A percentile compares a stretch with the other conserved stretches of the same genome.
Conservation (phyloP, 495 filamentous ascomycete species). For the Aspergillus heteromorphus region DNA sequence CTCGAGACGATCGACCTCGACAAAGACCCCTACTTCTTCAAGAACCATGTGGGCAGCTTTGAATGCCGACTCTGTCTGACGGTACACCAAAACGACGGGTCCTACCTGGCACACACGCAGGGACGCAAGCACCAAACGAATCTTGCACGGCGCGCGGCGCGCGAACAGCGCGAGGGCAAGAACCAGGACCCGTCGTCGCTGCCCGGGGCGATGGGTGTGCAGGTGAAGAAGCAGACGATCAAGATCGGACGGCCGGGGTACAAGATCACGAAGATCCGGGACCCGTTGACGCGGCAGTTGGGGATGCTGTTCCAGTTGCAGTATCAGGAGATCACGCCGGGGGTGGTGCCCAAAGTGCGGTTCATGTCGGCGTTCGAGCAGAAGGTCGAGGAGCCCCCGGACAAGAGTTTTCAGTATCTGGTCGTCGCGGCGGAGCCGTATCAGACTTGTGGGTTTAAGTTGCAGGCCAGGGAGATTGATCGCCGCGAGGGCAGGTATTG, state of each 20-base stretch:
- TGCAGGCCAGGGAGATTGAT: conserved; percentile 93
- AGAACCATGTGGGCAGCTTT: conserved; percentile 97
- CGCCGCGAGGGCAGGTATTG: conserved; percentile 80
- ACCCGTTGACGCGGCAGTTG: conserved; percentile 83
- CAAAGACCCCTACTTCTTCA: conserved; percentile 99
- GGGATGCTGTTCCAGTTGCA: conserved; percentile 92
- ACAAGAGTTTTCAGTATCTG: conserved; percentile 90
- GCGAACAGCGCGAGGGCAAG: conserved; percentile 83
- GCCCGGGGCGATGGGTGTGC: conserved; percentile 72
- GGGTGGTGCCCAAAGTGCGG: conserved; percentile 72
- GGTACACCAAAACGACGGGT: conserved; percentile 99
- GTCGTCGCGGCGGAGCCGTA: conserved; percentile 96
- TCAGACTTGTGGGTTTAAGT: conserved; percentile 93
- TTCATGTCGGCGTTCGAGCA: conserved; percentile 99
- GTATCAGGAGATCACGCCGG: conserved; percentile 83
- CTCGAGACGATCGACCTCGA: conserved; percentile 98
- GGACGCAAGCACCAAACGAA: conserved; percentile 99
- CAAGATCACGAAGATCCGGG: conserved; percentile 93
- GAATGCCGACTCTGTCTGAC: conserved; percentile 97
- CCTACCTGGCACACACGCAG: conserved; percentile 98
- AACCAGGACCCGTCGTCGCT: conserved; percentile 64
- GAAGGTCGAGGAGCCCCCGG: conserved; percentile 90
- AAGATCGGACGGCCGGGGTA: conserved; percentile 98
- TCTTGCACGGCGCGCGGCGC: conserved; percentile 89
- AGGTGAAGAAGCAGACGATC: conserved; percentile 81